Conservation (phyloP, 192 early-diverging fungal species). For the Kickxella alabastrina region DNA sequence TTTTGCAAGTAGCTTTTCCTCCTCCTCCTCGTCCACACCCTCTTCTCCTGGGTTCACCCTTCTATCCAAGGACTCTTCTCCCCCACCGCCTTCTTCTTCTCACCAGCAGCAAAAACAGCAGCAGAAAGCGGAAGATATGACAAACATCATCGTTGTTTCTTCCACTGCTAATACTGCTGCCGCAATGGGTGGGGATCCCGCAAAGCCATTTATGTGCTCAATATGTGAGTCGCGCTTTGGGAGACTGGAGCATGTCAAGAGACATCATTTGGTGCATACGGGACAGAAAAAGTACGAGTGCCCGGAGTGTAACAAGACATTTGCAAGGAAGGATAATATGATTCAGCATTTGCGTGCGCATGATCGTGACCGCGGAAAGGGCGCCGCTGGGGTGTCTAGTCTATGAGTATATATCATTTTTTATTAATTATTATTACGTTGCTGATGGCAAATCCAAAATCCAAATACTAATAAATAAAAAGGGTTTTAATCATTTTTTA, state of each 20-base stretch:
- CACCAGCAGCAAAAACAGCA: too few relatives aligned
- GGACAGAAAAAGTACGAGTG: conserved; percentile 69
- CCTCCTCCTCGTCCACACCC: too few relatives aligned
- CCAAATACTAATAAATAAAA: too few relatives aligned
- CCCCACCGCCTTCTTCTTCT: too few relatives aligned
- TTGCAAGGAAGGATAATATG: conserved; percentile 78
- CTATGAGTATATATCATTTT: not conserved
- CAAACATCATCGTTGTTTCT: too few relatives aligned
- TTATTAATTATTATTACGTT: too few relatives aligned
- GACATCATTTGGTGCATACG: conserved; percentile 53
- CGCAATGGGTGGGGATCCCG: conserved; percentile 16
- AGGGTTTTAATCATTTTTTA: not conserved
- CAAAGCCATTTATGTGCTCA: conserved; percentile 48
- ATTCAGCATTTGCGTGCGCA: conserved; percentile 75
- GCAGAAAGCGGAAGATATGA: too few relatives aligned
- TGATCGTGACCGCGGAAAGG: conserved; percentile 36
- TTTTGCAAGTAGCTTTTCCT: too few relatives aligned
- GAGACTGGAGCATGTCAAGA: conserved; percentile 49
- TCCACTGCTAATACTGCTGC: too few relatives aligned
- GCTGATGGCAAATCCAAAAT: too few relatives aligned
- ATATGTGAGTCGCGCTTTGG: conserved; percentile 59
- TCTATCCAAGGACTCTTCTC: too few relatives aligned
- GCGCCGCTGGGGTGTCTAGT: not conserved
- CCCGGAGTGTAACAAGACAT: conserved; percentile 58
- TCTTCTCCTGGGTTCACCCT: too few relatives aligned